Evolutionary conservation across 805 yeast genomes (phyloP).

Genomic region (baker's yeast (Saccharomyces cerevisiae)): DNA sequence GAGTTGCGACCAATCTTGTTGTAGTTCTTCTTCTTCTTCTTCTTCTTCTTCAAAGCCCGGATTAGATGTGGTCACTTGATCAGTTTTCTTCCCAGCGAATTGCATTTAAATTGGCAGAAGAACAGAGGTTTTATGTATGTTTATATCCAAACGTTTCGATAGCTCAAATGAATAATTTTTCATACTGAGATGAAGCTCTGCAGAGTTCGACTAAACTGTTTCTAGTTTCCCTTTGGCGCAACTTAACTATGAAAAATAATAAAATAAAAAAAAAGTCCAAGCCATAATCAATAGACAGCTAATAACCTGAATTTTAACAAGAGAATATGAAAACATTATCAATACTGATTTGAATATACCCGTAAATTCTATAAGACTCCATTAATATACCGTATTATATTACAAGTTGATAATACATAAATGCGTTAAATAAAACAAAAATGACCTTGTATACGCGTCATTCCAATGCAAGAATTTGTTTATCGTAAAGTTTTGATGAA

Average conservation of each 20-base stretch:
- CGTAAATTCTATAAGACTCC: background rate
- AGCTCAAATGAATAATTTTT: background rate
- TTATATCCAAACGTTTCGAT: background rate
- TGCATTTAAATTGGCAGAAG: background rate
- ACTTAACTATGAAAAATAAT: no score
- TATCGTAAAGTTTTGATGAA: slow-evolving; percentile 73
- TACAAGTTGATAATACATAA: background rate
- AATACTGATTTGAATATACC: background rate
- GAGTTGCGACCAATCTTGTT: slow-evolving; percentile 47
- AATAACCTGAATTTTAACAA: background rate
- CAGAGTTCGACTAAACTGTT: background rate
- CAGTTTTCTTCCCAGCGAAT: background rate
- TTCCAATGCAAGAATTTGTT: slow-evolving; percentile 1
- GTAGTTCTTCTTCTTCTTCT: slow-evolving; percentile 42
- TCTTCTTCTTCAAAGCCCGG: slow-evolving; percentile 23
- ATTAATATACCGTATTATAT: background rate
- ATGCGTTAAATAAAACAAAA: background rate
- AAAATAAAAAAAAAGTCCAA: background rate
- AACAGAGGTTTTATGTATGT: background rate
- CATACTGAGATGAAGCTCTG: background rate
- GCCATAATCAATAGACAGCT: background rate
- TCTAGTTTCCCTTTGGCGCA: background rate
- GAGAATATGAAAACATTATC: background rate
- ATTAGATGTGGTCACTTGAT: background rate
- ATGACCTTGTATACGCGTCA: background rate